Base-by-base conservation (phyloP, 2,329 filamentous ascomycete species). In the Cladorrhinum sp. region DNA sequence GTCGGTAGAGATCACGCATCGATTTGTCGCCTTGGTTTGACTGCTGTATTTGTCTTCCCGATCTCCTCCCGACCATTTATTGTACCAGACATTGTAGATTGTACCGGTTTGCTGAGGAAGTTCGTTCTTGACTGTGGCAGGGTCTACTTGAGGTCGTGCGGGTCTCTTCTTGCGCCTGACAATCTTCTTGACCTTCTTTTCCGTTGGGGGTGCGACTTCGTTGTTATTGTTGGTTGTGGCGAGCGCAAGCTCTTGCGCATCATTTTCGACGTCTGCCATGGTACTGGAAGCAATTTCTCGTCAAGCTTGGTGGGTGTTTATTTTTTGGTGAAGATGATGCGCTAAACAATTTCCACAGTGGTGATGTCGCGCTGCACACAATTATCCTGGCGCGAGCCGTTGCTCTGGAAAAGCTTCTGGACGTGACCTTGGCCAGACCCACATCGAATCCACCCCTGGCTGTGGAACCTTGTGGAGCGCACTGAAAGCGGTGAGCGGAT, bases 1-100 rank as follows among this genome's bases (percentile, higher is more conserved):
- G 72, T 95, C 95, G 63, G 83, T 86, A 1, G 88, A 88, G 63
- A 99, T 80, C 72, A 93, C 95, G 80, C 95, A 98, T 59, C 96
- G 90, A 2, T 89, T 89, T 66, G 89, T 87, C 2, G 95, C 94
- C 14, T 88, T 85, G 21, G 88, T 90, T 72, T 97, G 89, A 36
- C 89, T 91, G 3, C 92, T 83, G 71, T 94, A 92, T 69, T 93
- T 92, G 79, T 96, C 92, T 72, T 98, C 94, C 63, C 92, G 86
- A 76, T 99, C 95, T 71, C 95, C 95, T 67, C 95, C 95, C 0
- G 88, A 90, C 93, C 94, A 98, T 77, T 97, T 98, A 79, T 96
- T 97, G 78, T 97, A 96, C 94, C 93, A 97, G 71, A 96, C 96
- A 76, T 99, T 99, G 82, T 95, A 99, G 61, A 93, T 92, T 0